Evolutionary conservation across 2,329 filamentous ascomycete species (phyloP).

Genomic region (Ascosphaera aggregata): DNA sequence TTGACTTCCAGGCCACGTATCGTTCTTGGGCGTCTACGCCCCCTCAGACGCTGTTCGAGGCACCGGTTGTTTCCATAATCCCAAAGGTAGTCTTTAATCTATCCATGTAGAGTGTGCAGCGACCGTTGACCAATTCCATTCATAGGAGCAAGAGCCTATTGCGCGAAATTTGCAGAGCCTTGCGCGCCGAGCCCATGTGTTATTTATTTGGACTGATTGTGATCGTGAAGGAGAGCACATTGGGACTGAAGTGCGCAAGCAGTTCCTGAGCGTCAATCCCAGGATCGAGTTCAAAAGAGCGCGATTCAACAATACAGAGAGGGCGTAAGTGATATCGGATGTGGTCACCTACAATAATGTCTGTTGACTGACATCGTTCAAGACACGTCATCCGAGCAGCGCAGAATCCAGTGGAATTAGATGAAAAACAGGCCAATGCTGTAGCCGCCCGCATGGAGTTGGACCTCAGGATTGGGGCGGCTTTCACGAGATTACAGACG

Average conservation of each 20-base stretch:
- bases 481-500: conserved; percentile 77
- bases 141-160: conserved; percentile 52
- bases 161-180: conserved; percentile 67
- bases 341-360: not conserved
- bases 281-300: conserved; percentile 63
- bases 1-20: conserved; percentile 53
- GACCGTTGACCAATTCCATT: not conserved
- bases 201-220: conserved; percentile 98
- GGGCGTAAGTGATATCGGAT: conserved; percentile 37
- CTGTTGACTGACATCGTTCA: conserved; percentile 4
- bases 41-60: conserved; percentile 58
- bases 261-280: conserved; percentile 51
- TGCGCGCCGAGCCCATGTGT: conserved; percentile 44
- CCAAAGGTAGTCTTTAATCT: not conserved
- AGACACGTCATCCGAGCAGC: conserved; percentile 78
- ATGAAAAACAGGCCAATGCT: conserved; percentile 68
- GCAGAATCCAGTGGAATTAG: conserved; percentile 48
- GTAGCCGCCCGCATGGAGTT: conserved; percentile 78
- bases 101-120: not conserved
- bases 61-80: conserved; percentile 32
- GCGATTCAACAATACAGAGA: conserved; percentile 86
- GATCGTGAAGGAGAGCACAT: conserved; percentile 96
- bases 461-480: conserved; percentile 75
- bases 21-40: conserved; percentile 63
- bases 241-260: conserved; percentile 66